These are phyloP conservation scores for Epichloe gansuensis DNA, from an alignment of 2,329 filamentous ascomycete species.

Conservation along the genomic window DNA sequence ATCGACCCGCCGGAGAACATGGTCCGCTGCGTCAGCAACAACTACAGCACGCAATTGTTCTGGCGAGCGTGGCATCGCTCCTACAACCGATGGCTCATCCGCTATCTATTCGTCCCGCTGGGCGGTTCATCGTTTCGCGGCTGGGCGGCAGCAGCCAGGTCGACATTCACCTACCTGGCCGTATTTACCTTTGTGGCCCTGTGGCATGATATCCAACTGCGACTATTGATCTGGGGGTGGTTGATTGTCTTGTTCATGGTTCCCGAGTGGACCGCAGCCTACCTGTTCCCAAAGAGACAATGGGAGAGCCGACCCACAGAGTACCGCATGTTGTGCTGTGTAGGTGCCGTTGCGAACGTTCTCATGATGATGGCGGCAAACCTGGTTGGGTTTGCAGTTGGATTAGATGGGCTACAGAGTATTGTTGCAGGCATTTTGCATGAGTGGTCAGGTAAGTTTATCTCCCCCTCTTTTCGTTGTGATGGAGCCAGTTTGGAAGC, in stretches of 20 bases:
- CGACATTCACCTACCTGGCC: constrained; percentile 62
- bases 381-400: constrained; percentile 87
- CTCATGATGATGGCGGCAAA: constrained; percentile 96
- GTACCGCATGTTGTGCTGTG: constrained; percentile 69
- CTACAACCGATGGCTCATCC: constrained; percentile 88
- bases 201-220: constrained; percentile 94
- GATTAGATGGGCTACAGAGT: constrained; percentile 71
- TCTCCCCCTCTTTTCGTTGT: not conserved
- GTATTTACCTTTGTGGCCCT: constrained; percentile 96
- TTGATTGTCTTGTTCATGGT: constrained; percentile 87
- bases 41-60: constrained; percentile 81
- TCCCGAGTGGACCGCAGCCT: constrained; percentile 64
- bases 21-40: constrained; percentile 91
- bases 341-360: constrained; percentile 72
- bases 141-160: constrained; percentile 37
- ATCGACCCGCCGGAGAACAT: constrained; percentile 97
- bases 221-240: constrained; percentile 93
- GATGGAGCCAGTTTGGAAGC: not conserved
- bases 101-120: constrained; percentile 88
- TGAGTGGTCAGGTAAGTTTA: constrained; percentile 51
- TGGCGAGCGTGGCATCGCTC: constrained; percentile 95
- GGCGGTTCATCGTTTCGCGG: constrained; percentile 52
- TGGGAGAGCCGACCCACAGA: constrained; percentile 58
- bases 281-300: constrained; percentile 59
- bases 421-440: constrained; percentile 65